phyloP scores from a whole-genome alignment of 345 rosid species.

The Camelina neglecta region DNA sequence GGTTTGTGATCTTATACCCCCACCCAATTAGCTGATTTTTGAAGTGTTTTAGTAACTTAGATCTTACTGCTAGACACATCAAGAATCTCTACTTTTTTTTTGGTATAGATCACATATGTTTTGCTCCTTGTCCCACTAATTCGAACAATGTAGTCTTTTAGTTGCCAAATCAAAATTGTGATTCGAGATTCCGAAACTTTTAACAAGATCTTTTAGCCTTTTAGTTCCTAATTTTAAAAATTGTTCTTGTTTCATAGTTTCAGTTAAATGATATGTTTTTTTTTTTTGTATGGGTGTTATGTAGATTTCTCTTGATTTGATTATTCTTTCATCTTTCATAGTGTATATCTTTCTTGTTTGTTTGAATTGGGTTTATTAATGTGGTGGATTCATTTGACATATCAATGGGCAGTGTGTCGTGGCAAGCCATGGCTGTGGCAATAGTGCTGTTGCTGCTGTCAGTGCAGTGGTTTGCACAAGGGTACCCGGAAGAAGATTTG shows the following conservation, averaged over 20 bases:
- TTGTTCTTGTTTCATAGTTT: neutral
- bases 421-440: neutral
- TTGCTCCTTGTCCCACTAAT: conserved; percentile 3
- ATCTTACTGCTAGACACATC: conserved; percentile 40
- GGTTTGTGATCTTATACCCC: conserved; percentile 1
- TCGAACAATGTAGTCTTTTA: conserved; percentile 25
- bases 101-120: neutral
- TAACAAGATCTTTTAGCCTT: neutral
- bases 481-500: conserved; percentile 69
- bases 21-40: neutral
- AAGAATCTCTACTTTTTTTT: conserved; percentile 10
- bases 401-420: neutral
- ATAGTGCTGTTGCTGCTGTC: neutral
- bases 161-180: neutral
- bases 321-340: neutral
- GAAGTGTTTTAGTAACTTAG: conserved; percentile 35
- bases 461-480: conserved; percentile 30
- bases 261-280: neutral
- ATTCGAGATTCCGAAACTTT: neutral
- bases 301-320: neutral
- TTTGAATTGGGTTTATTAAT: neutral
- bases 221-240: neutral
- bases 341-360: neutral
- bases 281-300: neutral
- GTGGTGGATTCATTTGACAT: neutral